phyloP scores from a whole-genome alignment of 306 rosid species.

The Arachis hypogaea region DNA sequence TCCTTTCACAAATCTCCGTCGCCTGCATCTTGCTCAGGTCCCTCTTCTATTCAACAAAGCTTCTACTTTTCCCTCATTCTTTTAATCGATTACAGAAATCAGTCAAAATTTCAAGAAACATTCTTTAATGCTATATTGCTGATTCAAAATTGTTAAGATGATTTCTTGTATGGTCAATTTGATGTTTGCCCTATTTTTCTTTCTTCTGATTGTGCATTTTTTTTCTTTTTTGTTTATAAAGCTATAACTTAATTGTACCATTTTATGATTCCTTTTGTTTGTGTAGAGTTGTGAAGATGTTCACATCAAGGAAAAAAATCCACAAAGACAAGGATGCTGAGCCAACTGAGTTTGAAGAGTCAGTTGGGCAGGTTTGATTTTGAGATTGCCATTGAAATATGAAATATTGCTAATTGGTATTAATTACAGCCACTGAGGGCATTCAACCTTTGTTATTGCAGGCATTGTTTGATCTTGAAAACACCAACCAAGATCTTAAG shows the following conservation, averaged over 20 bases:
- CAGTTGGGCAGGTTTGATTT: constrained; percentile 72
- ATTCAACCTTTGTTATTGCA: constrained; percentile 32
- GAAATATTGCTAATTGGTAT: neutral
- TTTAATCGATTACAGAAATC: neutral
- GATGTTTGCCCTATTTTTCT: neutral
- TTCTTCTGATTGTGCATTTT: too few relatives aligned
- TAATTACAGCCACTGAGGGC: neutral
- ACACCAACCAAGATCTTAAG: constrained; percentile 74
- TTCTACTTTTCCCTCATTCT: neutral
- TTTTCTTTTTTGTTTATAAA: too few relatives aligned
- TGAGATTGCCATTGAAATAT: neutral
- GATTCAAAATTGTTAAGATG: neutral
- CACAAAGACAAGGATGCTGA: constrained; percentile 72
- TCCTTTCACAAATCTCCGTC: constrained; percentile 21
- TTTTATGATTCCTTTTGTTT: neutral
- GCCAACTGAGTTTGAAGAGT: constrained; percentile 73
- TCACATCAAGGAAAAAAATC: constrained; percentile 71
- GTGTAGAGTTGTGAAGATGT: constrained; percentile 53
- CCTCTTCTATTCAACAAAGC: neutral
- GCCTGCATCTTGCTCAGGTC: constrained; percentile 11
- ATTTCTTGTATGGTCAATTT: neutral
- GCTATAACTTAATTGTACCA: too few relatives aligned
- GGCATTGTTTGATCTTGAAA: constrained; percentile 86
- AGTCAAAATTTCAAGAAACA: neutral
- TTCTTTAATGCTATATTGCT: neutral